phyloP scores from a whole-genome alignment of 257 asterid species.

The Capsicum chinense region DNA sequence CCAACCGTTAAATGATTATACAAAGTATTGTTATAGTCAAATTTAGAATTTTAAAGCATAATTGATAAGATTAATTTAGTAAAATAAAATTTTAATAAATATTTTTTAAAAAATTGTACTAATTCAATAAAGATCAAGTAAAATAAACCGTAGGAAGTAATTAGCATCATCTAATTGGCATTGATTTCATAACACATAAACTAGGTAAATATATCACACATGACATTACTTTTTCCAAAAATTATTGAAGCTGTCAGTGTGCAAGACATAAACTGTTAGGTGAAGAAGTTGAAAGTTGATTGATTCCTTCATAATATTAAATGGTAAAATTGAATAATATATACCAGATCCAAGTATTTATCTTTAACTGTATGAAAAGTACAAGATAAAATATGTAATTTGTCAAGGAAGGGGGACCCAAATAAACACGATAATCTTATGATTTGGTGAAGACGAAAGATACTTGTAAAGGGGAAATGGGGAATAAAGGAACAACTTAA shows the following conservation, averaged over 20 bases:
- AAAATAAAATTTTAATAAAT: too few relatives aligned
- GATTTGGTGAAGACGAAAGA: conserved; percentile 17
- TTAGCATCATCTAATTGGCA: too few relatives aligned
- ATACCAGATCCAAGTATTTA: neutral
- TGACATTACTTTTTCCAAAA: neutral
- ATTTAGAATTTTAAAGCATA: too few relatives aligned
- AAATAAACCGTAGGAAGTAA: too few relatives aligned
- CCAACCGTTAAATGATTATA: too few relatives aligned
- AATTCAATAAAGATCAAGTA: too few relatives aligned
- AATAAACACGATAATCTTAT: neutral
- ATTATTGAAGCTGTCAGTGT: neutral
- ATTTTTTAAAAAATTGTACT: too few relatives aligned
- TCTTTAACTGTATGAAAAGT: neutral
- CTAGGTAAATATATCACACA: too few relatives aligned
- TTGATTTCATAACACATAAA: too few relatives aligned
- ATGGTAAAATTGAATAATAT: neutral
- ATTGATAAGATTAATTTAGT: too few relatives aligned
- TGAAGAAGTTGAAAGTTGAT: neutral
- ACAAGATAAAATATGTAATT: neutral
- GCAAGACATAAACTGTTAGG: neutral
- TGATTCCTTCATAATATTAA: neutral
- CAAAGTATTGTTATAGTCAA: too few relatives aligned
- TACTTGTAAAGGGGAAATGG: too few relatives aligned
- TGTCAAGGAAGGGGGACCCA: neutral
- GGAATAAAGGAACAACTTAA: neutral